A percentile compares a stretch with the other conserved stretches of the same genome.
phyloP scores from a whole-genome alignment of 495 filamentous ascomycete genomes.

The Hypoxylon intermedium region DNA sequence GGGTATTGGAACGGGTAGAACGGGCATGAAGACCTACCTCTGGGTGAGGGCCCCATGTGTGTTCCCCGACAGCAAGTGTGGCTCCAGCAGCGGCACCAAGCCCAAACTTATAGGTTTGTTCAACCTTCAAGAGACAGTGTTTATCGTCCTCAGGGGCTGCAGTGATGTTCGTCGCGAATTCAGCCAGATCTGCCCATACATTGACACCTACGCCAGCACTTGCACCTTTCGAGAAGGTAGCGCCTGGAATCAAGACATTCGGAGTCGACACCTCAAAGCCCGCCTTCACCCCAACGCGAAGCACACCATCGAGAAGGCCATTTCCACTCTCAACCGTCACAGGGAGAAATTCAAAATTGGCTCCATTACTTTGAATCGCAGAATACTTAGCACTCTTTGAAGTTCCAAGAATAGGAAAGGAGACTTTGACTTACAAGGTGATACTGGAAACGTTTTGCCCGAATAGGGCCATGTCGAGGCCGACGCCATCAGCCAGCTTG shows the following conservation, averaged over 20 bases:
- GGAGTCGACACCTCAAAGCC: constrained; percentile 49
- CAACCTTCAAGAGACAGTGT: constrained; percentile 52
- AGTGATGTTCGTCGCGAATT: constrained; percentile 60
- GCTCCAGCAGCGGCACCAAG: constrained; percentile 61
- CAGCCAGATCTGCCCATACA: constrained; percentile 59
- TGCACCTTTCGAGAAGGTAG: constrained; percentile 18
- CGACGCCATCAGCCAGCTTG: constrained; percentile 55
- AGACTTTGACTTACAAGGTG: constrained; percentile 48
- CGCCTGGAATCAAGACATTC: constrained; percentile 9
- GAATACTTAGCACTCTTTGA: background rate
- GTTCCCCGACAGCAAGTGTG: constrained; percentile 48
- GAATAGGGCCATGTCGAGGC: constrained; percentile 54
- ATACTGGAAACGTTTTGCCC: constrained; percentile 53
- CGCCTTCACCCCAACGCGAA: constrained; percentile 54
- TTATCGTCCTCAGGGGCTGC: constrained; percentile 39
- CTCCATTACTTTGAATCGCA: constrained; percentile 53
- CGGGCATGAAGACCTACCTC: constrained; percentile 4
- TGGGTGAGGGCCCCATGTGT: constrained; percentile 59
- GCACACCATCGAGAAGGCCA: constrained; percentile 51
- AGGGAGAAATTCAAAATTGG: constrained; percentile 64
- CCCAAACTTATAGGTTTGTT: constrained; percentile 56
- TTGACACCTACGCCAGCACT: constrained; percentile 55
- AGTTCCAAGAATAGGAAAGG: background rate
- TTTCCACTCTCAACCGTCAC: constrained; percentile 53
- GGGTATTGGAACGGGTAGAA: background rate